phyloP scores from a whole-genome alignment of 2,329 filamentous ascomycete species.

The Xylaria sp. region DNA sequence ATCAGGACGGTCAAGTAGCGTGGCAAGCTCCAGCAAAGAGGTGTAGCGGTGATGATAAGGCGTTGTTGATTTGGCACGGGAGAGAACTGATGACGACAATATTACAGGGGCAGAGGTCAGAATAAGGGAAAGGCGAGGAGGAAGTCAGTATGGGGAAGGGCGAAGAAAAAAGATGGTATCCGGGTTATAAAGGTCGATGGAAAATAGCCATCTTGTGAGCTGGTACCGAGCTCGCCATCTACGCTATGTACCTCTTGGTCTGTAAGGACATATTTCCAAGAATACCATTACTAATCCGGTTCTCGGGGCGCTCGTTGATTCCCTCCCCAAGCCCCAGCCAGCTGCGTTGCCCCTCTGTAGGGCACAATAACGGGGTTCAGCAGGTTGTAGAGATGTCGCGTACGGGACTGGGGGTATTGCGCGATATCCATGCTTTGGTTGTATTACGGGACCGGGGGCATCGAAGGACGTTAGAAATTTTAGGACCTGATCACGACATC shows the following conservation, averaged over 20 bases:
- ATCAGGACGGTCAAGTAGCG: neutral
- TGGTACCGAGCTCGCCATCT: slow-evolving; percentile 6
- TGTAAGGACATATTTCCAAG: slow-evolving; percentile 6
- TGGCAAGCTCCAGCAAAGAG: neutral
- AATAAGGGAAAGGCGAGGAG: slow-evolving; percentile 1
- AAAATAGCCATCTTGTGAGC: slow-evolving; percentile 5
- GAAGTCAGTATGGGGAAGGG: slow-evolving; percentile 15
- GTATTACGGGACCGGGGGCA: slow-evolving; percentile 10
- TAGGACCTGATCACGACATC: slow-evolving; percentile 43
- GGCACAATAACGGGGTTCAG: slow-evolving; percentile 8
- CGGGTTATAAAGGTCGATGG: slow-evolving; percentile 17
- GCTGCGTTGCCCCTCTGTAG: neutral
- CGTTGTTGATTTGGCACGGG: neutral
- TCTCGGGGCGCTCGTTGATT: slow-evolving; percentile 15
- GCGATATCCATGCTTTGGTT: slow-evolving; percentile 20
- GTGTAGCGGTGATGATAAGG: slow-evolving; percentile 1
- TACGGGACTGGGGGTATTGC: slow-evolving; percentile 26
- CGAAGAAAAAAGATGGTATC: slow-evolving; percentile 8
- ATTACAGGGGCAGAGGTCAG: neutral
- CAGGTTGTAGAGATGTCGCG: slow-evolving; percentile 10
- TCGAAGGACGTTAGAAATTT: slow-evolving; percentile 33
- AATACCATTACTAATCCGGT: slow-evolving; percentile 26
- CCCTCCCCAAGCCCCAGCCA: neutral
- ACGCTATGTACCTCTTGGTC: slow-evolving; percentile 1
- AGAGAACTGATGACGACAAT: slow-evolving; percentile 7